phyloP scores from a whole-genome alignment of 2,329 filamentous ascomycete genomes.

The Raffaelea arxii region DNA sequence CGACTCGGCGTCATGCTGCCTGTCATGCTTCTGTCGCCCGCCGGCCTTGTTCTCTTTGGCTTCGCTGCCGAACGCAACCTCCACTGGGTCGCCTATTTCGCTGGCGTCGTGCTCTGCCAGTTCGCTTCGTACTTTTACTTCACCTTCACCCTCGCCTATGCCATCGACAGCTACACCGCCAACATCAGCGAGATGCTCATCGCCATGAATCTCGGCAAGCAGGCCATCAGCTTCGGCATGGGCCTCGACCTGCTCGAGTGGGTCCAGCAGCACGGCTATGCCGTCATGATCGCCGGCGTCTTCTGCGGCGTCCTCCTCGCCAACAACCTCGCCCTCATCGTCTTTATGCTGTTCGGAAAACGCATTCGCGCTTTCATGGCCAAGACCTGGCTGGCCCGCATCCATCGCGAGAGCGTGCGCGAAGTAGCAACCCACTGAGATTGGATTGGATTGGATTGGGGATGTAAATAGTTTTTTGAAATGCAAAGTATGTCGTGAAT shows the following conservation, averaged over 20 bases:
- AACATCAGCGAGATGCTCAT: conserved; percentile 56
- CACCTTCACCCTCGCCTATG: conserved; percentile 50
- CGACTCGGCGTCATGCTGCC: conserved; percentile 28
- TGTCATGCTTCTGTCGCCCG: conserved; percentile 28
- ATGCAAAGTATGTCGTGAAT: neutral
- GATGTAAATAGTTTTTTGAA: neutral
- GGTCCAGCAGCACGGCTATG: conserved; percentile 38
- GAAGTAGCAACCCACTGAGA: conserved; percentile 20
- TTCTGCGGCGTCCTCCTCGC: conserved; percentile 37
- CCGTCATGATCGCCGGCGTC: conserved; percentile 38
- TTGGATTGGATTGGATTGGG: neutral
- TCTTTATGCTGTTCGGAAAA: conserved; percentile 43
- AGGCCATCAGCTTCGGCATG: conserved; percentile 45
- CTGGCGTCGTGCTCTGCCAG: conserved; percentile 36
- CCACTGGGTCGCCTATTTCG: conserved; percentile 37
- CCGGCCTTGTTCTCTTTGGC: conserved; percentile 33
- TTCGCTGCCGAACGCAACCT: conserved; percentile 26
- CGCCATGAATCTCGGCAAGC: conserved; percentile 47
- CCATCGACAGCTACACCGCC: conserved; percentile 47
- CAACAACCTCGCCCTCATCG: conserved; percentile 37
- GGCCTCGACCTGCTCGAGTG: conserved; percentile 40
- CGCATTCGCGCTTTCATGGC: conserved; percentile 34
- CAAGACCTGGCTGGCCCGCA: conserved; percentile 34
- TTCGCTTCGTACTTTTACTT: conserved; percentile 45
- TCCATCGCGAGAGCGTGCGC: conserved; percentile 28